A percentile compares a stretch with the other conserved stretches of the same genome.
Conservation (phyloP, 1,139 yeast genomes). For the Geotrichum restrictum region DNA sequence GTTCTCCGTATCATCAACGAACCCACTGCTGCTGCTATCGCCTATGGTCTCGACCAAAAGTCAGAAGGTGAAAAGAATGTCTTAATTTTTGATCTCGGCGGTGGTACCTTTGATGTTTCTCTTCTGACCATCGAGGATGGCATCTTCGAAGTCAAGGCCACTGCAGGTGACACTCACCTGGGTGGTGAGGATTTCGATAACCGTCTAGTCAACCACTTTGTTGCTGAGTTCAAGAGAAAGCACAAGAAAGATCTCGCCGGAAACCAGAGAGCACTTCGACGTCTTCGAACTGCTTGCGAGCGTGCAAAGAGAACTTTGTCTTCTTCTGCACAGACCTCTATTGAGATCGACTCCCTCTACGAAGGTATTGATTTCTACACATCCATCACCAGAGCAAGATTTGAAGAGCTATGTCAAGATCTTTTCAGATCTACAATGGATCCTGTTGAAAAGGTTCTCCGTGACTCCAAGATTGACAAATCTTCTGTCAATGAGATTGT, state of each 20-base stretch:
- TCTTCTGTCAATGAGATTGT: constrained; percentile 87
- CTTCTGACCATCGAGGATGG: no score
- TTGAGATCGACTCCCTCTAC: constrained; percentile 90
- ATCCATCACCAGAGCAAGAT: constrained; percentile 89
- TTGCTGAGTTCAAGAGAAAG: constrained; percentile 94
- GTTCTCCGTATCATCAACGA: constrained; percentile 94
- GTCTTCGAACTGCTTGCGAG: constrained; percentile 93
- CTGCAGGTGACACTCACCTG: constrained; percentile 96
- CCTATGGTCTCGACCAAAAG: constrained; percentile 92
- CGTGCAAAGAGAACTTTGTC: constrained; percentile 94
- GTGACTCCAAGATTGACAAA: constrained; percentile 87
- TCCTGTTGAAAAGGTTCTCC: no score
- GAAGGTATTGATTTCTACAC: constrained; percentile 95
- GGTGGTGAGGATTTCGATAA: no score
- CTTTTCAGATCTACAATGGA: constrained; percentile 83
- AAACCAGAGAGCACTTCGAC: constrained; percentile 77
- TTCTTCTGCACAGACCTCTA: constrained; percentile 81
- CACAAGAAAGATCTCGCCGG: constrained; percentile 69
- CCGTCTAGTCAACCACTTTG: no score
- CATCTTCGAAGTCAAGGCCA: constrained; percentile 90
- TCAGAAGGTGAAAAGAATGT: constrained; percentile 84
- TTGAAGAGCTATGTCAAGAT: constrained; percentile 86
- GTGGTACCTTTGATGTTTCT: no score
- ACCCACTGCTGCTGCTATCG: constrained; percentile 98
- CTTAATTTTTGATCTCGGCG: constrained; percentile 88